A percentile compares a stretch with the other conserved stretches of the same genome.
Conservation (phyloP, 2,329 filamentous ascomycete genomes). For the Zalaria sp. region DNA sequence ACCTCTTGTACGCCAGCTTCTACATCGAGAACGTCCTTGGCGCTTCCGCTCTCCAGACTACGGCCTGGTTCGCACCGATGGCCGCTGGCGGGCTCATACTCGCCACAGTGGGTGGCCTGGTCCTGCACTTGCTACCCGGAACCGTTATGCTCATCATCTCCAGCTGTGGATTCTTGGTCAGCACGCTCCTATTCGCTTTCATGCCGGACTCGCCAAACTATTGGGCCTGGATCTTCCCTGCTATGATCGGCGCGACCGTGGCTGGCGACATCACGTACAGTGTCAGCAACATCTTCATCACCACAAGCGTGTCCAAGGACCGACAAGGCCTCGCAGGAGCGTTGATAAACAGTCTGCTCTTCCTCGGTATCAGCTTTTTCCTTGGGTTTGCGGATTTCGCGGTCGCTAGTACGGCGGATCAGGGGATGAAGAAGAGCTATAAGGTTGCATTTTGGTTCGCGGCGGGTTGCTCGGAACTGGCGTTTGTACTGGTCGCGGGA, state of each 20-base stretch:
- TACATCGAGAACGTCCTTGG: constrained; percentile 9
- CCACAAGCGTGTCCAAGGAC: constrained; percentile 14
- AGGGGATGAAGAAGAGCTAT: constrained; percentile 4
- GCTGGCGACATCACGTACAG: constrained; percentile 22
- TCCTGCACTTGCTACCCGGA: constrained; percentile 17
- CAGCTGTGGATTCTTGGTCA: constrained; percentile 17
- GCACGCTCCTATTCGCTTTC: constrained; percentile 18
- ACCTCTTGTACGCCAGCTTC: constrained; percentile 4
- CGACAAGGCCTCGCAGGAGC: constrained; percentile 20
- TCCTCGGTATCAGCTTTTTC: constrained; percentile 20
- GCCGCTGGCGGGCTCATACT: constrained; percentile 18
- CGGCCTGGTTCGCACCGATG: constrained; percentile 19
- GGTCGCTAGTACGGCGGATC: constrained; percentile 9
- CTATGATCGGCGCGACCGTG: constrained; percentile 20
- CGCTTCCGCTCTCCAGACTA: constrained; percentile 10
- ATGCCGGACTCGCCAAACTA: constrained; percentile 16
- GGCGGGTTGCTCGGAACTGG: constrained; percentile 4
- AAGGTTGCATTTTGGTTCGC: constrained; percentile 8
- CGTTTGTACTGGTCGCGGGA: constrained; percentile 3
- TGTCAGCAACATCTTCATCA: constrained; percentile 17
- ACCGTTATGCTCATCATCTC: constrained; percentile 16
- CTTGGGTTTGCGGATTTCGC: constrained; percentile 16
- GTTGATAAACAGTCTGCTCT: constrained; percentile 19
- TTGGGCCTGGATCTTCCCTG: constrained; percentile 20
- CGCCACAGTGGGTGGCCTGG: constrained; percentile 15